Conservation (phyloP, 225 moss, liverwort and hornwort genomes). For the Lunularia cruciata region DNA sequence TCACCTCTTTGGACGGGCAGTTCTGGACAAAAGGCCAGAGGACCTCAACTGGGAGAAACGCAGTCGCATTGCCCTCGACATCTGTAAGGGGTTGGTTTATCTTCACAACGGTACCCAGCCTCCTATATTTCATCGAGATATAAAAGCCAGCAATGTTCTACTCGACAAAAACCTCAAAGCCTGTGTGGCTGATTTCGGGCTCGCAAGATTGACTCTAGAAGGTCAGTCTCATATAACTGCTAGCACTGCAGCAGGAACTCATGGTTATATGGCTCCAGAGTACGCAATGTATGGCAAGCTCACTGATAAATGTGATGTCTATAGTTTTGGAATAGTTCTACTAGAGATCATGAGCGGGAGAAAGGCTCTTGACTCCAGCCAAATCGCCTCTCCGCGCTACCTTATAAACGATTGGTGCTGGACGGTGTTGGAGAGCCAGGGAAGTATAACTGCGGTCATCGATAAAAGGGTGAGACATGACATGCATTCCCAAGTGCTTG, state of each 20-base stretch:
- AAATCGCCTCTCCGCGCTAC: constrained; percentile 4
- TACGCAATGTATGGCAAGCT: constrained; percentile 71
- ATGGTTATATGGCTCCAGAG: constrained; percentile 69
- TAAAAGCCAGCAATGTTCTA: constrained; percentile 69
- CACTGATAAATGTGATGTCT: constrained; percentile 65
- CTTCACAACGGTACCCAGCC: constrained; percentile 62
- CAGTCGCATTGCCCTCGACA: constrained; percentile 53
- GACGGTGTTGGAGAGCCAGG: constrained; percentile 46
- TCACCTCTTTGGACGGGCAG: constrained; percentile 45
- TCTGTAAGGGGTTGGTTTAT: constrained; percentile 60
- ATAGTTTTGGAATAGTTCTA: constrained; percentile 72
- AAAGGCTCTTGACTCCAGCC: constrained; percentile 44
- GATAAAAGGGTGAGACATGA: constrained; percentile 43
- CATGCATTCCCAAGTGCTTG: constrained; percentile 19
- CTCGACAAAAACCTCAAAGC: constrained; percentile 56
- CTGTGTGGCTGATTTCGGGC: constrained; percentile 67
- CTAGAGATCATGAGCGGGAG: constrained; percentile 75
- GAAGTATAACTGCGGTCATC: constrained; percentile 45
- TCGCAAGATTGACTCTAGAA: constrained; percentile 56
- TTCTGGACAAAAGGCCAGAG: constrained; percentile 3
- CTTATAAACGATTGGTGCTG: constrained; percentile 73
- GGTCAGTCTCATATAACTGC: constrained; percentile 49
- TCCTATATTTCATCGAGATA: constrained; percentile 67
- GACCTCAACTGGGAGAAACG: constrained; percentile 54
- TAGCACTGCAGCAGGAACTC: constrained; percentile 55